Evolutionary conservation across 2,329 filamentous ascomycete species (phyloP).

Genomic region (Pseudocercospora pini-densiflorae): DNA sequence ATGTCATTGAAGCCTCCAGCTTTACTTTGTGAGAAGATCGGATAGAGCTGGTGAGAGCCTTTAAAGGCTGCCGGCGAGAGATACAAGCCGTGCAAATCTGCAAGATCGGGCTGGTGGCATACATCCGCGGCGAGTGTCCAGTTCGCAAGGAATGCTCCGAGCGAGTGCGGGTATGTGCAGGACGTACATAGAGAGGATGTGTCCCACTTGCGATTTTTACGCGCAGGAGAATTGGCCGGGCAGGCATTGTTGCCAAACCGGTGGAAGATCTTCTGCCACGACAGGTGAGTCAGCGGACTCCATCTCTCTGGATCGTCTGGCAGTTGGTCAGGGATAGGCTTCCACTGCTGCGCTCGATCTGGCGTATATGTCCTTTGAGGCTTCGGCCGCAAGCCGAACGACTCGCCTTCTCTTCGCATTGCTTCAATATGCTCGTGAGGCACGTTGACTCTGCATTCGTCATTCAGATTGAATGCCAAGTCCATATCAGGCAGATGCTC

Average conservation of each 20-base stretch:
- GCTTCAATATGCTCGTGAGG: constrained; percentile 51
- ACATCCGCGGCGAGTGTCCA: constrained; percentile 69
- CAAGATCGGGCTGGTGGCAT: constrained; percentile 78
- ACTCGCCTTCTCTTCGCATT: constrained; percentile 37
- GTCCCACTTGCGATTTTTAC: constrained; percentile 66
- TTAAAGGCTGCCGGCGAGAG: constrained; percentile 66
- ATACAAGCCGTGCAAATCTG: constrained; percentile 74
- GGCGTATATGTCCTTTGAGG: constrained; percentile 42
- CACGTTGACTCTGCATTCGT: constrained; percentile 62
- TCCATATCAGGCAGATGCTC: constrained; percentile 66
- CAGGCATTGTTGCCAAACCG: constrained; percentile 59
- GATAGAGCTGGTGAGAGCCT: constrained; percentile 67
- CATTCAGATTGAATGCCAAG: constrained; percentile 65
- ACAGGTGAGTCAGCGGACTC: constrained; percentile 37
- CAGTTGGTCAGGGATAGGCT: constrained; percentile 36
- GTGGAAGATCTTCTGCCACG: constrained; percentile 46
- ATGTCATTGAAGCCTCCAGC: constrained; percentile 76
- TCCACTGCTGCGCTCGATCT: constrained; percentile 47
- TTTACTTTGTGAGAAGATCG: constrained; percentile 77
- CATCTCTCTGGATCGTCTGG: constrained; percentile 30
- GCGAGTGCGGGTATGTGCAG: constrained; percentile 68
- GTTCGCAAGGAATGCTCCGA: constrained; percentile 67
- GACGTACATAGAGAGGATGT: constrained; percentile 65
- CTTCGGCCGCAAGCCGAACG: constrained; percentile 1
- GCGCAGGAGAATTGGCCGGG: constrained; percentile 63